Base-by-base conservation (phyloP, 1,284 basidiomycete species). In the Sanghuangporus baumii region DNA sequence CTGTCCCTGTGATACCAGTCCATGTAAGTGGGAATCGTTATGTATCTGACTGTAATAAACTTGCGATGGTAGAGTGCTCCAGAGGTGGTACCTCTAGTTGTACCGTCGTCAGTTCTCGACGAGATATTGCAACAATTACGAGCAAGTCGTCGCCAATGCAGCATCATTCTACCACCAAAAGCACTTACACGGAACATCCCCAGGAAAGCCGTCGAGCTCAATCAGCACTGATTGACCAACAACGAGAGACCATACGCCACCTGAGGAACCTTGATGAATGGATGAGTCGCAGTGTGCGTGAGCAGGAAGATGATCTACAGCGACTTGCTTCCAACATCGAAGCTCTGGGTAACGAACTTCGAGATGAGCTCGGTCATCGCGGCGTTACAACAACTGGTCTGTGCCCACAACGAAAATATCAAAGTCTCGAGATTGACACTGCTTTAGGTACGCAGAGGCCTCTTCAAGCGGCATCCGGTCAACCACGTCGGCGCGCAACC, bases 201-300 rank as follows among this genome's bases (percentile, higher is more conserved):
- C 66, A 91, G 89, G 87, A 90, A 76, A 89, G 88, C 69, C 85
- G 86, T 2, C 74, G 82, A 2, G 87, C 87, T 1, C 87, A 89
- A 71, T 74, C 83, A 16, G 88, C 88, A 0, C 86, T 87, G 20
- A 81, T 89, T 9, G 85, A 89, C 57, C 89, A 92, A 67, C 88
- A 90, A 66, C 80, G 86, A 26, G 88, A 90, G 69, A 76, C 91
- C 50, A 88, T 91, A 81, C 76, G 85, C 47, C 91, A 92, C 68
- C 85, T 92, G 82, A 69, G 80, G 56, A 79, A 78, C 2, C 75
- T 92, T 37, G 91, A 92, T 66, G 79, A 82, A 55, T 92, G 89
- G 90, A 74, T 91, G 12, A 84, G 80, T 62, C 80, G 84, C 34
- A 89, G 91, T 70, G 89, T 90, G 0, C 77, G 80, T 55, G 87